Base-by-base conservation (phyloP, 805 yeast genomes). In the Yamadazyma tumulicola region DNA sequence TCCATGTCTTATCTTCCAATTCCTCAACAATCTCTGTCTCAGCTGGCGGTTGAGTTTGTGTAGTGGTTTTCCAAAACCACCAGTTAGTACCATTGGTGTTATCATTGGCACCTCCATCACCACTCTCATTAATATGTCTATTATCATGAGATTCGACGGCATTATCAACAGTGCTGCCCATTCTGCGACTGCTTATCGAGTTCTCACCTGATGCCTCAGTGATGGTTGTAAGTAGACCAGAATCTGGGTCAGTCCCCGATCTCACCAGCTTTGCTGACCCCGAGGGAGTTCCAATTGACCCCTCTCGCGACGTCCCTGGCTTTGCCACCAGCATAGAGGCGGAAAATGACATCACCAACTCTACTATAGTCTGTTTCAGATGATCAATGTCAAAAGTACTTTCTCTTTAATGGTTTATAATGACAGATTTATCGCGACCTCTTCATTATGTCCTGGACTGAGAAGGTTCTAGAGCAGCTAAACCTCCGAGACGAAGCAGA, bases 401-500 rank as follows among this genome's bases (percentile, higher is more conserved):
- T n/a, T n/a, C n/a, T n/a, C n/a, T n/a, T n/a, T n/a, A n/a, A n/a
- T n/a, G n/a, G n/a, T n/a, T n/a, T n/a, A n/a, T n/a, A n/a, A n/a
- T n/a, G n/a, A n/a, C n/a, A n/a, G n/a, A n/a, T n/a, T 26, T 26
- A 26, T 26, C 29, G 29, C 29, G 29, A 25, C n/a, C 29, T 26
- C 17, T 12, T 26, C n/a, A 15, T 15, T 6, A 28, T 13, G 10
- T 8, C 16, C 24, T 24, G 30, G 26, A 18, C 18, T 16, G 24
- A 35, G 9, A 14, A 52, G 15, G 47, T 62, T 4, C 39, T 55
- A 9, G 45, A 43, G 6, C 48, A 51, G 29, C 47, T 66, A 14
- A 38, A 43, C 14, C 38, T 39, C 11, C 47, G 72, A 22, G 72
- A 66, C 41, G 48, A 42, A 16, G 35, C 51, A 15, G 68, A 65